Evolutionary conservation across 2,329 filamentous ascomycete genomes (phyloP), one percentile per base, ranked within the genome.

Genomic region (Colletotrichum salicis): DNA sequence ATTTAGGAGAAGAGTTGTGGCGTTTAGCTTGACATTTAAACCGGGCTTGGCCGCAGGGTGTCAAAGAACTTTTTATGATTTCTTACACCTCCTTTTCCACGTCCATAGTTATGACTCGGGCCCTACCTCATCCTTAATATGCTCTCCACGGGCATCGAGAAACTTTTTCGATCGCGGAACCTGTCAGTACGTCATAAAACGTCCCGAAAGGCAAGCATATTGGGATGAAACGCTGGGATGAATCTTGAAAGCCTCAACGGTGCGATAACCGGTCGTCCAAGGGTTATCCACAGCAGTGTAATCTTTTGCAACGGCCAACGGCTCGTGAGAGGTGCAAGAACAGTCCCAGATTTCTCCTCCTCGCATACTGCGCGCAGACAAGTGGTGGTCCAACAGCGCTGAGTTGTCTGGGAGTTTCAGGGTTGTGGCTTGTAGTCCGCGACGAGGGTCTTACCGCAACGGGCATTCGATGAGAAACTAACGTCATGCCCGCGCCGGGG

Each of bases 151-250:
- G 59, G 54, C 69, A 71, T 60, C 29, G 35, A 33, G 45, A 54
- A 52, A 64, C 41, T 41, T 41, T 45, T 60, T 69, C 55, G 54
- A 71, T 69, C 65, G 69, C 41, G 45, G 33, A 45, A 69, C 29
- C 59, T 69, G 69, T 69, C 65, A 71, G 65, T 69, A 71, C 69
- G 65, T 71, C 69, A 71, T 69, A 60, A 56, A 51, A 51, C 45
- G 45, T 71, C 59, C 69, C 45, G 45, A 48, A 35, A 27, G 27
- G 31, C 65, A 37, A 2, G 41, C 33, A 55, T 66, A 69, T 71
- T 56, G 69, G 65, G 69, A 71, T 64, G 69, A 69, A 64, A 69
- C 69, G 54, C 65, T 71, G 69, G 69, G 69, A 71, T 69, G 69
- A 69, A 71, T 56, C 65, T 41, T 71, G 69, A 27, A 55, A 37